These are phyloP conservation scores for Linum trigynum DNA, from an alignment of 345 rosid genomes.

Conservation along the genomic window DNA sequence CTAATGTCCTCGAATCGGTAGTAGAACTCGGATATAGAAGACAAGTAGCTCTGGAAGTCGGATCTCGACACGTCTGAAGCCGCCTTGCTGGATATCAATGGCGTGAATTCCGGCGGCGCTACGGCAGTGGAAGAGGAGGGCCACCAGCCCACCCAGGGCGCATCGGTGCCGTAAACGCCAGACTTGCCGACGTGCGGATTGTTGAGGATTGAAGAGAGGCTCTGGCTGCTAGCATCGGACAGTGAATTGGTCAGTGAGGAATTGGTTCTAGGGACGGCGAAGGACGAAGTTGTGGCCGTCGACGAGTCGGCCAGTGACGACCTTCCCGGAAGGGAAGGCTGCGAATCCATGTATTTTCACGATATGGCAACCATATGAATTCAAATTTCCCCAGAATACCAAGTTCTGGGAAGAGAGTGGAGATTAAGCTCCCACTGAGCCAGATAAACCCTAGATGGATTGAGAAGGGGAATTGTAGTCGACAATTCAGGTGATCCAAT, in stretches of 20 bases:
- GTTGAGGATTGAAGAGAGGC: constrained; percentile 71
- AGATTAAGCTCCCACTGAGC: background rate
- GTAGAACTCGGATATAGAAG: constrained; percentile 59
- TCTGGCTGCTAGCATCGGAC: constrained; percentile 54
- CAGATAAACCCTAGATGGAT: background rate
- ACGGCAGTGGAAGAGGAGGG: constrained; percentile 41
- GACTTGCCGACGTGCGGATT: constrained; percentile 72
- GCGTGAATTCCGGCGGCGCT: constrained; percentile 70
- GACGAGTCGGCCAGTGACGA: constrained; percentile 17
- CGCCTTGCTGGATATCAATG: constrained; percentile 45
- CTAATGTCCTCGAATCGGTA: constrained; percentile 76
- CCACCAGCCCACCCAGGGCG: constrained; percentile 89
- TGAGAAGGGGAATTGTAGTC: background rate
- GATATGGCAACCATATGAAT: background rate
- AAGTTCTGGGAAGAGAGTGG: background rate
- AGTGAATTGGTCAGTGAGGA: constrained; percentile 37
- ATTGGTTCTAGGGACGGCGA: background rate
- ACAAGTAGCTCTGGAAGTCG: constrained; percentile 59
- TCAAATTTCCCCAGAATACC: background rate
- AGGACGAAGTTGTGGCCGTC: constrained; percentile 23
- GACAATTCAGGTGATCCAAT: background rate
- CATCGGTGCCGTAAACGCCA: constrained; percentile 45
- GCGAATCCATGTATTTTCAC: constrained; percentile 38
- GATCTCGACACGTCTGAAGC: constrained; percentile 64
- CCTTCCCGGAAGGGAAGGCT: constrained; percentile 58